Evolutionary conservation across 225 moss, liverwort and hornwort genomes (phyloP).

Genomic region (Neckera pumila): DNA sequence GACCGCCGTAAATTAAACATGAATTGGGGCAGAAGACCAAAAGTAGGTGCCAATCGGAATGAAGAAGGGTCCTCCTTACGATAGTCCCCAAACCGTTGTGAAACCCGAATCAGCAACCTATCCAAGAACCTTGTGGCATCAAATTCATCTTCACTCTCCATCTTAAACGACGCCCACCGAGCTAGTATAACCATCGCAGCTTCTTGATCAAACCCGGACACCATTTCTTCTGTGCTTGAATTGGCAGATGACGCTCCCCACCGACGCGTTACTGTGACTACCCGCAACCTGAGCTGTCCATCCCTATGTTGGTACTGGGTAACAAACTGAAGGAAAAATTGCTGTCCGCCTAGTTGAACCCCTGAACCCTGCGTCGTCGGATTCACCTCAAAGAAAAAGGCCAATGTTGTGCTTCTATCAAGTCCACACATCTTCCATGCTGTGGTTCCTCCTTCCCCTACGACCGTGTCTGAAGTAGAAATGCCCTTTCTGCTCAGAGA

Average conservation of each 20-base stretch:
- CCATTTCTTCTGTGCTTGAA: slow-evolving; percentile 57
- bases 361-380: slow-evolving; percentile 56
- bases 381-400: slow-evolving; percentile 90
- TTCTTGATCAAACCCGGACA: slow-evolving; percentile 93
- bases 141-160: slow-evolving; percentile 97
- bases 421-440: slow-evolving; percentile 95
- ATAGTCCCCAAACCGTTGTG: slow-evolving; percentile 91
- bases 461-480: slow-evolving; percentile 62
- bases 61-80: slow-evolving; percentile 87
- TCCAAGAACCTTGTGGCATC: slow-evolving; percentile 91
- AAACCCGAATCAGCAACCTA: slow-evolving; percentile 82
- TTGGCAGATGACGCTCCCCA: slow-evolving; percentile 74
- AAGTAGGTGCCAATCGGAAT: slow-evolving; percentile 75
- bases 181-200: slow-evolving; percentile 79
- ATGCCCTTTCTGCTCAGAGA: slow-evolving; percentile 79
- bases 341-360: slow-evolving; percentile 52
- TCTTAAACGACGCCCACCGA: slow-evolving; percentile 80
- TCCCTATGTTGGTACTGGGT: slow-evolving; percentile 91
- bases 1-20: slow-evolving; percentile 97
- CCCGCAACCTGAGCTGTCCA: slow-evolving; percentile 71
- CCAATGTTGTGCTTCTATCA: slow-evolving; percentile 88
- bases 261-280: slow-evolving; percentile 69
- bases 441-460: slow-evolving; percentile 91
- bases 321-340: slow-evolving; percentile 84
- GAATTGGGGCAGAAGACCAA: slow-evolving; percentile 92